Percentiles rank a stretch among this genome's conserved stretches.
phyloP scores from a whole-genome alignment of 2,329 filamentous ascomycete genomes.

The Scedosporium apiospermum region DNA sequence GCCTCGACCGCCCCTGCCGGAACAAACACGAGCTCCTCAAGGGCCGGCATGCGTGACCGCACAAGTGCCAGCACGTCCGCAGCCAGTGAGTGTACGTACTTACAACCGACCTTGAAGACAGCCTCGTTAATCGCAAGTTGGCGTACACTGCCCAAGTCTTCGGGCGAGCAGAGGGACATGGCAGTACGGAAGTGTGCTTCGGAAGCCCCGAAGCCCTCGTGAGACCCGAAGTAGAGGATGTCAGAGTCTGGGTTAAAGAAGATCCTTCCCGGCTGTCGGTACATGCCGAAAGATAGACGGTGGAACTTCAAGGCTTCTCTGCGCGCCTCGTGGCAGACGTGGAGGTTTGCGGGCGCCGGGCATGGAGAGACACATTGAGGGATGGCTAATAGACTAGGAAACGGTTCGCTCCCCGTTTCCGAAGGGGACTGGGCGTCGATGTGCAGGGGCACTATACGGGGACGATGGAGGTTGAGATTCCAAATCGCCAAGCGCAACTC shows the following conservation, averaged over 20 bases:
- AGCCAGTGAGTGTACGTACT: constrained; percentile 24
- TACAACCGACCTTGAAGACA: constrained; percentile 25
- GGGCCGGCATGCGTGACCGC: constrained; percentile 24
- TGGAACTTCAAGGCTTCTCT: constrained; percentile 32
- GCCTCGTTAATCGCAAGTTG: constrained; percentile 36
- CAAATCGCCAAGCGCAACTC: constrained; percentile 40
- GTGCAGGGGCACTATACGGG: constrained; percentile 33
- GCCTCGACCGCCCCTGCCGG: constrained; percentile 22
- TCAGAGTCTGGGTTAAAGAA: constrained; percentile 31
- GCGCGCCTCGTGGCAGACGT: constrained; percentile 37
- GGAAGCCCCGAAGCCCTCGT: constrained; percentile 33
- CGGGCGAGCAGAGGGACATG: constrained; percentile 29
- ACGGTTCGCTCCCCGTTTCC: neutral
- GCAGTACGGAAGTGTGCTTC: constrained; percentile 34
- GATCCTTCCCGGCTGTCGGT: constrained; percentile 28
- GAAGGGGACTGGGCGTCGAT: constrained; percentile 25
- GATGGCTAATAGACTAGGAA: constrained; percentile 22
- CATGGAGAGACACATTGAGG: constrained; percentile 22
- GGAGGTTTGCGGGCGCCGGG: constrained; percentile 32
- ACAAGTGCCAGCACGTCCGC: constrained; percentile 31
- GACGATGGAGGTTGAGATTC: constrained; percentile 30
- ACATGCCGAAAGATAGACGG: constrained; percentile 29
- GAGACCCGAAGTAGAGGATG: constrained; percentile 37
- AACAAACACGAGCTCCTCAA: constrained; percentile 35
- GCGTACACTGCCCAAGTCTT: constrained; percentile 29